Evolutionary conservation across 345 rosid genomes (phyloP).

Genomic region (Turritis glabra): DNA sequence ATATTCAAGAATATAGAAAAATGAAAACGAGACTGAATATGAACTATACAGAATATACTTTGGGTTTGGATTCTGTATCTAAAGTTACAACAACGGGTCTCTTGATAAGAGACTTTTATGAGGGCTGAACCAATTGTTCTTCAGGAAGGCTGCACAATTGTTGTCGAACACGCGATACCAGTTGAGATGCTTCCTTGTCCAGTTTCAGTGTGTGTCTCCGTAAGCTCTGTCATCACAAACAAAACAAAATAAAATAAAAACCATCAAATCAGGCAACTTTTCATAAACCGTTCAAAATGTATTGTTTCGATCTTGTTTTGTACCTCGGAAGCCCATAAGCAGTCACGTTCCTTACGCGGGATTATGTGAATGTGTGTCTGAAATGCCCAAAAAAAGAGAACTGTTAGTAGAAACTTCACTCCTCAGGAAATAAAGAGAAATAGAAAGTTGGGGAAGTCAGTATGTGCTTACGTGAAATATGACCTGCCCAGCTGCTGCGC

Average conservation of each 20-base stretch:
- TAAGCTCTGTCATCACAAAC: conserved; percentile 58
- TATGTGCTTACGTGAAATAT: conserved; percentile 74
- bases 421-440: conserved; percentile 3
- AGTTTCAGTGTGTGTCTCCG: conserved; percentile 50
- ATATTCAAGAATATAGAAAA: neutral
- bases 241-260: neutral
- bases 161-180: conserved; percentile 58
- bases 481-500: conserved; percentile 96
- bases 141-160: conserved; percentile 48
- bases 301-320: neutral
- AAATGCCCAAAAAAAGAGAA: conserved; percentile 10
- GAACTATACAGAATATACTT: conserved; percentile 35
- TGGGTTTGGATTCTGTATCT: conserved; percentile 11
- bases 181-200: conserved; percentile 57
- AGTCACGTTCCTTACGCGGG: conserved; percentile 78
- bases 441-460: neutral
- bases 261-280: neutral
- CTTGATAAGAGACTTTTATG: conserved; percentile 8
- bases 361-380: conserved; percentile 98
- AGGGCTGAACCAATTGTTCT: conserved; percentile 48
- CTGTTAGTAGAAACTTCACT: conserved; percentile 1
- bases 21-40: conserved; percentile 1
- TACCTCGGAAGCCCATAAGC: conserved; percentile 95
- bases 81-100: conserved; percentile 28
- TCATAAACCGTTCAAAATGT: neutral